Evolutionary conservation across 2,329 filamentous ascomycete genomes (phyloP), one percentile per base, ranked within the genome.

Genomic region (Cladosporium halotolerans): DNA sequence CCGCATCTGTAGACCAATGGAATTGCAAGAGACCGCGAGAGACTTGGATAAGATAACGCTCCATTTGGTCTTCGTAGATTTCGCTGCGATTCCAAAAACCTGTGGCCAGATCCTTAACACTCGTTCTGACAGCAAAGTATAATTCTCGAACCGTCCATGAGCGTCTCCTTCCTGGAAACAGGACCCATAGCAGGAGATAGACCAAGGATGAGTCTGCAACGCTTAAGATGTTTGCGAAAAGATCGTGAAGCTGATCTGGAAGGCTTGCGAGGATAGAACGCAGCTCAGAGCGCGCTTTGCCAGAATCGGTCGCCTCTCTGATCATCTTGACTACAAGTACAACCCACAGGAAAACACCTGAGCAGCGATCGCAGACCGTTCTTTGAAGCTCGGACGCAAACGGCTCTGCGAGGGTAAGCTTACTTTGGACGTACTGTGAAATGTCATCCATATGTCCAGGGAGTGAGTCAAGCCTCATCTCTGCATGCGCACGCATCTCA

Each of bases 1-100:
- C 23, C 23, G 18, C 9, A 9, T 10, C 19, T 41, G 14, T 9
- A 54, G 53, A 0, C 64, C 60, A 13, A 62, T 70, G 0, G 71
- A 73, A 57, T 51, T 80, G 76, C 0, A 72, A 73, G 9, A 81
- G 65, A 0, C 79, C 79, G 57, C 80, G 80, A 0, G 79, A 82
- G 0, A 65, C 72, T 33, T 63, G 66, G 0, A 72, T 59, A 0
- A 80, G 64, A 19, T 67, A 74, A 1, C 53, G 62, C 0, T 57
- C 44, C 38, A 75, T 70, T 1, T 54, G 53, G 0, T 64, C 52
- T 3, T 56, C 41, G 0, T 59, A 52, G 0, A 55, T 51, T 0
- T 68, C 61, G 4, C 60, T 52, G 19, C 70, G 60, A 51, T 60
- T 64, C 23, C 42, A 45, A 6, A 8, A 16, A 2, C 10, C 18